phyloP scores from a whole-genome alignment of 306 rosid genomes.

The Elaeagnus macrophylla region DNA sequence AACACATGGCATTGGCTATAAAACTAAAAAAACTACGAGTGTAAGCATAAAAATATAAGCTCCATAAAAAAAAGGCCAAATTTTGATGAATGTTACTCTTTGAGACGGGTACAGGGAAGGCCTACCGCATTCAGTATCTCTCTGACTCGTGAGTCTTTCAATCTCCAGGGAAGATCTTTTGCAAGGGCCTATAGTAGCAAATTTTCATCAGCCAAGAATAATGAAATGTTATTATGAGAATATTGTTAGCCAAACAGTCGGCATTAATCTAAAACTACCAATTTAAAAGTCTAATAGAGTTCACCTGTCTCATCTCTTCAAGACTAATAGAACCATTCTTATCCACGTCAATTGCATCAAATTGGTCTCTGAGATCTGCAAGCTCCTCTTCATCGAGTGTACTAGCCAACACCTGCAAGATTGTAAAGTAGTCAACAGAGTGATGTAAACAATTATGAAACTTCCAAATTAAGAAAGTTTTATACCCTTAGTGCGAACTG shows the following conservation, averaged over 20 bases:
- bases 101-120: background rate
- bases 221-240: constrained; percentile 10
- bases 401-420: constrained; percentile 89
- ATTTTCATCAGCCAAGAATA: constrained; percentile 17
- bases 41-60: too few species aligned
- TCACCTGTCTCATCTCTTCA: constrained; percentile 97
- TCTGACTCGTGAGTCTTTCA: constrained; percentile 78
- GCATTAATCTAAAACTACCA: background rate
- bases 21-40: too few species aligned
- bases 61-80: background rate
- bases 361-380: constrained; percentile 85
- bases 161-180: constrained; percentile 92
- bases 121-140: constrained; percentile 95
- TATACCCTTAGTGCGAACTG: constrained; percentile 91
- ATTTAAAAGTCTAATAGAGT: constrained; percentile 3
- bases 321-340: constrained; percentile 93
- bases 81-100: background rate
- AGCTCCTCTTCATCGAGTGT: constrained; percentile 81
- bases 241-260: background rate
- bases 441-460: constrained; percentile 7
- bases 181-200: constrained; percentile 82
- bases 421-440: constrained; percentile 16
- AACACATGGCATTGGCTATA: too few species aligned
- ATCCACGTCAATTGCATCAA: constrained; percentile 95
- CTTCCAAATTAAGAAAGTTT: constrained; percentile 14